Conservation (phyloP, 495 filamentous ascomycete species). For the Parathielavia appendiculata region DNA sequence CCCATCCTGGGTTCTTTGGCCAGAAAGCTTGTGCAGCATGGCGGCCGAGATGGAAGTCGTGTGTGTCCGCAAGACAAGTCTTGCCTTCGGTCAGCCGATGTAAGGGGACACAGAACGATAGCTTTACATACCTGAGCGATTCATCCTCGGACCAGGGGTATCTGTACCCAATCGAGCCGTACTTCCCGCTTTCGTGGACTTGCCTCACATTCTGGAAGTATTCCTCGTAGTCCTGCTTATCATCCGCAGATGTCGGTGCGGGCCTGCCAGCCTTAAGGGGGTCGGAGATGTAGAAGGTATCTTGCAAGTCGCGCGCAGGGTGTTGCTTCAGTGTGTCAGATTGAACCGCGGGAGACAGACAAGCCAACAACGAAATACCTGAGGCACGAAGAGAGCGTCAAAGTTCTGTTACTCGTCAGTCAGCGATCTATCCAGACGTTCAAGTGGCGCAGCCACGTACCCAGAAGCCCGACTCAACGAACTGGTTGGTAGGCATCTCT, state of each 20-base stretch:
- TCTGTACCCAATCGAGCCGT: slow-evolving; percentile 89
- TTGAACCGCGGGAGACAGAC: background rate
- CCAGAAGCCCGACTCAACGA: slow-evolving; percentile 94
- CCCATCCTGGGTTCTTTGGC: slow-evolving; percentile 47
- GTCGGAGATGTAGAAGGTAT: slow-evolving; percentile 97
- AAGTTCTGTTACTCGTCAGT: slow-evolving; percentile 56
- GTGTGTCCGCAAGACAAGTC: slow-evolving; percentile 90
- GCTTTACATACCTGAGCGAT: slow-evolving; percentile 46
- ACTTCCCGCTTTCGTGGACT: slow-evolving; percentile 82
- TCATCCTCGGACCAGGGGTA: slow-evolving; percentile 92
- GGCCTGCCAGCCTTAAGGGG: slow-evolving; percentile 72
- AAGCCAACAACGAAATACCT: slow-evolving; percentile 31
- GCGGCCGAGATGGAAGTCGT: slow-evolving; percentile 86
- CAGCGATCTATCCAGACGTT: slow-evolving; percentile 60
- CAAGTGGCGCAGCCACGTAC: background rate
- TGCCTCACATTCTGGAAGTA: slow-evolving; percentile 83
- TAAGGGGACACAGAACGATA: background rate
- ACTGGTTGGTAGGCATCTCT: slow-evolving; percentile 75
- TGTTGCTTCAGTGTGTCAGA: slow-evolving; percentile 55
- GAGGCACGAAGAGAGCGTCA: slow-evolving; percentile 92
- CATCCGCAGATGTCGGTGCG: slow-evolving; percentile 48
- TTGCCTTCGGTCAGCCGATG: slow-evolving; percentile 19
- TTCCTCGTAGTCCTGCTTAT: slow-evolving; percentile 68
- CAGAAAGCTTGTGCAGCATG: slow-evolving; percentile 83
- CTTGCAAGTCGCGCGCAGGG: slow-evolving; percentile 90